Evolutionary conservation across 169 alveolate species (phyloP).

Genomic region (Plasmodium vivax): DNA sequence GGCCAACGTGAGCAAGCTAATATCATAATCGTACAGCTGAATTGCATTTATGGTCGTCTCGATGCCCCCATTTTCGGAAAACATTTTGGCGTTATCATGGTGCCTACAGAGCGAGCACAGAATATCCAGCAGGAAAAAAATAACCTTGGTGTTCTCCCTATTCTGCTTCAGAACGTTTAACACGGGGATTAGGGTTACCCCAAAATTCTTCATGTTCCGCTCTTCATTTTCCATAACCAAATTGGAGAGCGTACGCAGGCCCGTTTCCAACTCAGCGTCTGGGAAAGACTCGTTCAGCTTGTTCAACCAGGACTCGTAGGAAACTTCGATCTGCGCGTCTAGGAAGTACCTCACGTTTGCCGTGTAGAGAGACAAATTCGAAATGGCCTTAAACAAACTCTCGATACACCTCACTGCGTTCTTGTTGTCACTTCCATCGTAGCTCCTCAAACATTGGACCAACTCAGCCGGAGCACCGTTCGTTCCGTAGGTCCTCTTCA

Average conservation of each 20-base stretch:
- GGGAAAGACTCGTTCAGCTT: conserved; percentile 83
- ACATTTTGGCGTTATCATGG: conserved; percentile 84
- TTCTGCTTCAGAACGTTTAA: conserved; percentile 83
- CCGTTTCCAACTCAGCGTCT: conserved; percentile 85
- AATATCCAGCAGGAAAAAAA: conserved; percentile 87
- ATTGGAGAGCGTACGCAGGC: conserved; percentile 90
- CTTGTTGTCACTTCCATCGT: conserved; percentile 84
- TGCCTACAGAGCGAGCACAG: conserved; percentile 88
- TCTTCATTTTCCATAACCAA: conserved; percentile 92
- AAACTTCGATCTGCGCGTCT: conserved; percentile 82
- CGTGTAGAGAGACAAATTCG: conserved; percentile 89
- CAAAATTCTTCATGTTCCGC: conserved; percentile 87
- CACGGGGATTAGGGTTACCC: conserved; percentile 87
- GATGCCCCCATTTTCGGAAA: conserved; percentile 86
- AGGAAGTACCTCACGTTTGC: conserved; percentile 86
- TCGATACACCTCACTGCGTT: conserved; percentile 89
- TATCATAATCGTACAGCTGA: conserved; percentile 88
- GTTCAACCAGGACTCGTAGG: conserved; percentile 83
- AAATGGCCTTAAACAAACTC: conserved; percentile 89
- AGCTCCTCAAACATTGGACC: conserved; percentile 84
- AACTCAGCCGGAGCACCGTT: conserved; percentile 92
- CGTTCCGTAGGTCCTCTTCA: conserved; percentile 88
- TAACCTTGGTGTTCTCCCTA: conserved; percentile 87
- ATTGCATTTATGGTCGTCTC: conserved; percentile 84
- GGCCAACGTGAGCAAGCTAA: conserved; percentile 86